Evolutionary conservation across 2,329 filamentous ascomycete species (phyloP), one percentile per base, ranked within the genome.

Genomic region (Sporothrix schenckii): DNA sequence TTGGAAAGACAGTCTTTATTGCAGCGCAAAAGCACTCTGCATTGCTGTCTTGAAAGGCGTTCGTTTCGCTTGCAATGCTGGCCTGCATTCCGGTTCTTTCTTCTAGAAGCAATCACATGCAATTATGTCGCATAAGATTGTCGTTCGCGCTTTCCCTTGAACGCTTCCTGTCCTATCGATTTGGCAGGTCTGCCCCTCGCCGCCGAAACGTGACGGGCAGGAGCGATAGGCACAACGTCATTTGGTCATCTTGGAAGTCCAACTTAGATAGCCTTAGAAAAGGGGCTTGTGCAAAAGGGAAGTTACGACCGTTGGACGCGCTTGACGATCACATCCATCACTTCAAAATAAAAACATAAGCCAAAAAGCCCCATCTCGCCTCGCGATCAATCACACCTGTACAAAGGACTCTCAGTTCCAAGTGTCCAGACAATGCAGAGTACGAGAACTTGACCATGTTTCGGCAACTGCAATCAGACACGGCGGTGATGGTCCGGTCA

Each of bases 81-180:
- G 39, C n/a, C 13, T 24, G 27, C 39, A 16, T 47, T 44, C 58
- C 21, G 44, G n/a, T 14, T 27, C 41, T 47, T 27, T n/a, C 50
- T 27, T 67, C 50, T 41, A 54, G n/a, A 67, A 56, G 65, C 65
- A 30, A 27, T 67, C 65, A 53, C 65, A 53, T 54, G 65, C 50
- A 54, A 53, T 27, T 27, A 47, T 16, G 39, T 39, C 11, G 54
- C 54, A 5, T 56, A 16, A 34, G 30, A 21, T 19, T 58, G 30
- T 41, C 16, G 14, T n/a, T 41, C 34, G 54, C 39, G 41, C 21
- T 27, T 61, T 27, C 41, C 58, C 41, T 24, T 47, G 14, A 14
- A 13, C 4, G n/a, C 9, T 9, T 47, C n/a, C 52, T 54, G 52
- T 44, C 58, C 58, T 63, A 63, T 63, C 58, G 41, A 61, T 11